Base-by-base conservation (phyloP, 495 filamentous ascomycete species). In the Aspergillus kassunensis region DNA sequence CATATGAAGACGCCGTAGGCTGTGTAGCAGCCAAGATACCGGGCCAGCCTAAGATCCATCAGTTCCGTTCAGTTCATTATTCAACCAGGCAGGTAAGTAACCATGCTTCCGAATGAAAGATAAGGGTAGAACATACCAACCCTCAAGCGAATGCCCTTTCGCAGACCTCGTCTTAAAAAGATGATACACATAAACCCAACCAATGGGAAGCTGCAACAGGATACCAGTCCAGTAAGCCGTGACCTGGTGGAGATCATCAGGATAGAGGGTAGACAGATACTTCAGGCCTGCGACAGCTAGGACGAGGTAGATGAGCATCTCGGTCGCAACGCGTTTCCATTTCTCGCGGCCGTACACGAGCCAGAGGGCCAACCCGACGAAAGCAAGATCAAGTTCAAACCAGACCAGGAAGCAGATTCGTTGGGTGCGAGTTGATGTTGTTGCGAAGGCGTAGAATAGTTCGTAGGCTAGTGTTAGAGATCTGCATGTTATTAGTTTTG, bases 181-280 rank as follows among this genome's bases (percentile, higher is more conserved):
- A 11, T n/a, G 29, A 23, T 49, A 49, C 42, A 61, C n/a, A 19
- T 51, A 57, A 6, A 52, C 21, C 46, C 51, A 61, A 6, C 58
- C 51, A 35, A 61, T 54, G 20, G 54, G 58, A 27, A 61, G 30
- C 20, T 61, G 58, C 1, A 61, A 25, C 0, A 55, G 33, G 29
- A 61, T 52, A 1, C 58, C 58, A 3, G 58, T 57, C 58, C 58
- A 60, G 35, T 57, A 57, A 35, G 54, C 58, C 10, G 54, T 61
- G 25, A 61, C 42, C 27, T 61, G 54, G 24, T 61, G 46, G 11
- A 45, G 54, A 15, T 60, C 53, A 30, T 60, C 57, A 0, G 57
- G 57, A 18, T 53, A 56, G 2, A 44, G 3, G 4, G 7, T 23
- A 4, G 46, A 18, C 19, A 57, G 13, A 11, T n/a, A 25, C n/a